phyloP scores from a whole-genome alignment of 306 rosid genomes.

The Quercus alba region DNA sequence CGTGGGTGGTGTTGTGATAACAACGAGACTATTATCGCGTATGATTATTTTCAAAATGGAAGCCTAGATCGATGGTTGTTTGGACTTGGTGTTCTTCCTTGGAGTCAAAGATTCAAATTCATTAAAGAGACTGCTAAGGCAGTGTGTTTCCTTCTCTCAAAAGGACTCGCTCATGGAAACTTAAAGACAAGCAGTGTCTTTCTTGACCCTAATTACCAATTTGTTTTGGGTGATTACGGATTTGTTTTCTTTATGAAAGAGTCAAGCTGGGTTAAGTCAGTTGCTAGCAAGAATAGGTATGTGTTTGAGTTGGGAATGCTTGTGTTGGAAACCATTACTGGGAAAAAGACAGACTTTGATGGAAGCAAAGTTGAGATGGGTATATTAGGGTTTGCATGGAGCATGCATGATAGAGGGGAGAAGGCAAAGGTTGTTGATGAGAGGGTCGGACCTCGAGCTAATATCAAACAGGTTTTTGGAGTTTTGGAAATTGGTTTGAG shows the following conservation, averaged over 20 bases:
- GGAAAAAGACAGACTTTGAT: background rate
- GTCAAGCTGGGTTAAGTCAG: background rate
- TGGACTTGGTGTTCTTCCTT: slow-evolving; percentile 1
- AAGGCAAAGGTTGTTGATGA: background rate
- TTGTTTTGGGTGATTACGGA: slow-evolving; percentile 1
- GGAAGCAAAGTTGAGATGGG: background rate
- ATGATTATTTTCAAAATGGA: background rate
- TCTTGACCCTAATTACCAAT: background rate
- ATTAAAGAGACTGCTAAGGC: slow-evolving; percentile 1
- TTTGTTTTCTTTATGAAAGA: background rate
- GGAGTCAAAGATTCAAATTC: slow-evolving; percentile 1
- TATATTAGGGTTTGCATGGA: background rate
- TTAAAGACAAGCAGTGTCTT: slow-evolving; percentile 5
- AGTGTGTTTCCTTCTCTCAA: background rate
- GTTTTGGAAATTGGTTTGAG: background rate
- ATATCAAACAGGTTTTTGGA: background rate
- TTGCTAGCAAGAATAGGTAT: background rate
- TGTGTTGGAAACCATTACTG: background rate
- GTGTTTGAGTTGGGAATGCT: background rate
- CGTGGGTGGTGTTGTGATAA: slow-evolving; percentile 5
- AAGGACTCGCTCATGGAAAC: slow-evolving; percentile 1
- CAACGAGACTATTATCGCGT: background rate
- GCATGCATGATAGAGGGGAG: background rate
- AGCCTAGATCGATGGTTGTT: slow-evolving; percentile 3
- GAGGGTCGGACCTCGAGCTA: background rate